Evolutionary conservation across 352 stramenopile species (phyloP), one percentile per base, ranked within the genome.

Genomic region (Phytophthora ramorum): DNA sequence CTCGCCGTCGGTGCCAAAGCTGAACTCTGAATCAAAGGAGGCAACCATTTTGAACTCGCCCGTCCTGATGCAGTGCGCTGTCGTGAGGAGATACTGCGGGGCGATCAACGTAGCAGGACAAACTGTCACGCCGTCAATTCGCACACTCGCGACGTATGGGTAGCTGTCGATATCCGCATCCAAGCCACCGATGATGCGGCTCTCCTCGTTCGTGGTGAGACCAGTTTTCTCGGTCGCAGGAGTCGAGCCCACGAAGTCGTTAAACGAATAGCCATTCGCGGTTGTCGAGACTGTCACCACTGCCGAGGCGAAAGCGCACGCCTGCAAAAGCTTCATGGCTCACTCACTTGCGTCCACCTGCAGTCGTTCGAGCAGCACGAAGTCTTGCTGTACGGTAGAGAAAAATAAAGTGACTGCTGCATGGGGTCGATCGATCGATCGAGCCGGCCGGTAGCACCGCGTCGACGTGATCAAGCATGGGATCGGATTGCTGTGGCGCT

Each of bases 61-160:
- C n/a, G 69, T 77, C 68, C 69, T 76, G 58, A 91, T 63, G 61
- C 85, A 94, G 61, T 92, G 83, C 1, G 79, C 85, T 0, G 83
- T 81, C 24, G 83, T 94, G 30, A 92, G 43, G 5, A 94, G 76
- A 64, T 90, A 91, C 59, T 81, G 70, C 19, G 79, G 59, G 1
- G 83, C 67, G 24, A 94, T 76, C 3, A 94, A 75, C 58, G 79
- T 75, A 32, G 76, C 85, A 20, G 77, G 80, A 45, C 85, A 94
- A 46, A 83, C 89, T 12, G 78, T 85, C 45, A 63, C 56, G 37
- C 67, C 58, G 45, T 74, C 70, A 57, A 78, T 85, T 16, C 83
- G 83, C 12, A 90, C 60, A 60, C 75, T 85, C 32, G 79, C 79
- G 17, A 87, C 75, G 70, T 81, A 91, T 53, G 76, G 70, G 57